A percentile compares a stretch with the other conserved stretches of the same genome.
Conservation (phyloP, 2,329 filamentous ascomycete species). For the Phaeosphaeriaceae sp. region DNA sequence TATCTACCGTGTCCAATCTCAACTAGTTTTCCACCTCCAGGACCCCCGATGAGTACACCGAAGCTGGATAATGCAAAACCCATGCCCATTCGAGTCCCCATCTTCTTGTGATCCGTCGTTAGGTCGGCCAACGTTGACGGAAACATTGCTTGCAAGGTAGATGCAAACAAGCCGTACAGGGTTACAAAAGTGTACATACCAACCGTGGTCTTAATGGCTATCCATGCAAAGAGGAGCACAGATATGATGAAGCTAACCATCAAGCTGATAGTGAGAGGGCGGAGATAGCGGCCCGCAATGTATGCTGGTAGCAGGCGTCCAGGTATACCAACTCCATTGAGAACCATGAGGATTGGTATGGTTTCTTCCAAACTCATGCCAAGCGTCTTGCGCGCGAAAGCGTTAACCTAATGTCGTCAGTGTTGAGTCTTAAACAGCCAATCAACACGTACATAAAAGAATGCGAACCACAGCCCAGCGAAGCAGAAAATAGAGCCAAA, state of each 20-base stretch:
- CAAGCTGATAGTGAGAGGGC: conserved; percentile 52
- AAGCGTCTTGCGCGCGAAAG: conserved; percentile 59
- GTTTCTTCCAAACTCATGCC: conserved; percentile 41
- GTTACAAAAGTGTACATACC: conserved; percentile 53
- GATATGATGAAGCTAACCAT: conserved; percentile 47
- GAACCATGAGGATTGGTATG: conserved; percentile 56
- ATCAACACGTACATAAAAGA: conserved; percentile 43
- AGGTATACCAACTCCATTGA: conserved; percentile 54
- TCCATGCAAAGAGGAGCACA: conserved; percentile 54
- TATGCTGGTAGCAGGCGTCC: conserved; percentile 58
- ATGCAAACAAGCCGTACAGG: conserved; percentile 57
- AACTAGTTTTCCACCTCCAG: conserved; percentile 44
- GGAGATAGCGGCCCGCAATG: conserved; percentile 51
- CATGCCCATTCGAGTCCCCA: conserved; percentile 58
- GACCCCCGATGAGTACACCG: conserved; percentile 35
- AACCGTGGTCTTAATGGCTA: conserved; percentile 44
- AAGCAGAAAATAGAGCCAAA: conserved; percentile 36
- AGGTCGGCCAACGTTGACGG: conserved; percentile 53
- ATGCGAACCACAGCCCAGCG: conserved; percentile 47
- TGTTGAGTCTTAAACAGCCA: not conserved
- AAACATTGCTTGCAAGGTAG: conserved; percentile 53
- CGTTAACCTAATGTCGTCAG: conserved; percentile 27
- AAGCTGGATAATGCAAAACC: conserved; percentile 36
- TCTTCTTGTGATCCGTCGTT: conserved; percentile 48
- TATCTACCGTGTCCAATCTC: conserved; percentile 45